phyloP scores from a whole-genome alignment of 805 yeast species.

The Myxozyma neotropica region DNA sequence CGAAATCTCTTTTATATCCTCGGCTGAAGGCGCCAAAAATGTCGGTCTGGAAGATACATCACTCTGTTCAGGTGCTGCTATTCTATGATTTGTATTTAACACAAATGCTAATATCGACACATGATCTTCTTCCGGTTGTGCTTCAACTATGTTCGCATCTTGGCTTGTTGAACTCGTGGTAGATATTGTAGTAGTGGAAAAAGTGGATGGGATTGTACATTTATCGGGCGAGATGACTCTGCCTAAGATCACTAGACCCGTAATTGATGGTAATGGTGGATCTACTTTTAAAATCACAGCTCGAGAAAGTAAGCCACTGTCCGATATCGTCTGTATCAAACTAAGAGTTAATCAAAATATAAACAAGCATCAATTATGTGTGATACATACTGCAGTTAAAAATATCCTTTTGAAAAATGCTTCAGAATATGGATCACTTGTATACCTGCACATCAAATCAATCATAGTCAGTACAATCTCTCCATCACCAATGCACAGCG shows the following conservation, averaged over 20 bases:
- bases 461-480: no score
- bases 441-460: conserved; percentile 2
- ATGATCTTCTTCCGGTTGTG: not conserved
- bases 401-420: conserved; percentile 9
- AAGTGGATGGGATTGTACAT: no score
- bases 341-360: not conserved
- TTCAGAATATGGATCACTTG: conserved; percentile 12
- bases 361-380: not conserved
- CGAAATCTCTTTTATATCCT: conserved; percentile 15
- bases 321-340: not conserved
- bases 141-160: not conserved
- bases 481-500: no score
- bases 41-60: not conserved
- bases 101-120: conserved; percentile 1
- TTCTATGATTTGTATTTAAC: not conserved
- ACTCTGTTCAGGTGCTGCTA: not conserved
- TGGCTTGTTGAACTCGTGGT: no score
- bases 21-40: conserved; percentile 21
- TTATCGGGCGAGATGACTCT: no score
- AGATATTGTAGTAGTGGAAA: no score
- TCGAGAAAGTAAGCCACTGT: conserved; percentile 4
- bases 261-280: conserved; percentile 1
- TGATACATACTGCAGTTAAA: conserved; percentile 8
- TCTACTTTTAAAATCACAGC: conserved; percentile 8
- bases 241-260: conserved; percentile 9